Conservation (phyloP, 2,329 filamentous ascomycete species). For the Epichloe bromicola region DNA sequence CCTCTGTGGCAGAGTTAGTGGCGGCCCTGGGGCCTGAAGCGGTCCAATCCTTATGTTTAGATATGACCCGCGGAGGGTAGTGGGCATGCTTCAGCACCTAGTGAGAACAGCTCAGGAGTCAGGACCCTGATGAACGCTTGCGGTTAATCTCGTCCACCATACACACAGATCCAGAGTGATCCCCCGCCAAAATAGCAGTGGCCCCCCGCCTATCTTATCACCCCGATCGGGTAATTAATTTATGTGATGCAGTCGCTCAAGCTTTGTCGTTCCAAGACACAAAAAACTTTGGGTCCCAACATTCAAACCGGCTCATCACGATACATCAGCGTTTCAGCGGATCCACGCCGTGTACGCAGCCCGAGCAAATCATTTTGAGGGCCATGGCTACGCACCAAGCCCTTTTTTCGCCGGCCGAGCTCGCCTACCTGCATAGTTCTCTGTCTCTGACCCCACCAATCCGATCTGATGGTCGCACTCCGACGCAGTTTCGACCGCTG, state of each 20-base stretch:
- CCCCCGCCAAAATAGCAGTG: neutral
- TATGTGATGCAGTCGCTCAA: conserved; percentile 1
- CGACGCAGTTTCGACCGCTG: conserved; percentile 81
- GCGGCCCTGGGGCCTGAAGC: conserved; percentile 52
- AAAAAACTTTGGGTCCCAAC: neutral
- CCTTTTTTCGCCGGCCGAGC: conserved; percentile 91
- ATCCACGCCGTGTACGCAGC: neutral
- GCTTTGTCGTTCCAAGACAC: conserved; percentile 2
- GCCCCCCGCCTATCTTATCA: neutral
- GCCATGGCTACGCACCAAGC: conserved; percentile 54
- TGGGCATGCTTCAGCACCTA: neutral
- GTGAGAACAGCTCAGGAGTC: neutral
- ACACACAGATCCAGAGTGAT: neutral
- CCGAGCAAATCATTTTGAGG: neutral
- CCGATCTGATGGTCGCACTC: conserved; percentile 71
- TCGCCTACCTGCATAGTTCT: conserved; percentile 85
- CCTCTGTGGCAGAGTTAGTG: conserved; percentile 52
- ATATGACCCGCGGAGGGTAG: conserved; percentile 27
- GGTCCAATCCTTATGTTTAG: conserved; percentile 42
- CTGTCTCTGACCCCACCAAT: conserved; percentile 73
- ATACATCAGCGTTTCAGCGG: neutral
- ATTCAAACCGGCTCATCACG: neutral
- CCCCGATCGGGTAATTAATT: neutral
- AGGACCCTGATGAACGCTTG: neutral
- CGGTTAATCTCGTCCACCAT: neutral